Conservation (phyloP, 1,284 basidiomycete species). For the Trichosporon faecale region DNA sequence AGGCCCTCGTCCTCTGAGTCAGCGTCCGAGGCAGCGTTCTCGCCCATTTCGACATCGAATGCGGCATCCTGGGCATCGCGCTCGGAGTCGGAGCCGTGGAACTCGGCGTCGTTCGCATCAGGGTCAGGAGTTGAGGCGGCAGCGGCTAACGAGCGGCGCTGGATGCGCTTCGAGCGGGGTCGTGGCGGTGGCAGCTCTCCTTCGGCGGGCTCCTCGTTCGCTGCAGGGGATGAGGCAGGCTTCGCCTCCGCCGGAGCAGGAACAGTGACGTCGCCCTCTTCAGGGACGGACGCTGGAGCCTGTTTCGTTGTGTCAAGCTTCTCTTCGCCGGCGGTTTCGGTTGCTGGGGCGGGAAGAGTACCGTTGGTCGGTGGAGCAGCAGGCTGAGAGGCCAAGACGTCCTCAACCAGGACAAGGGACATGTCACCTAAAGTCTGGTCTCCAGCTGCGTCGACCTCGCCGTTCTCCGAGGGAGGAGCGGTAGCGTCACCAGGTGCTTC, state of each 20-base stretch:
- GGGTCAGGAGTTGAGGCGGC: slow-evolving; percentile 35
- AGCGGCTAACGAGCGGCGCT: slow-evolving; percentile 23
- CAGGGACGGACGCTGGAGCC: too few species aligned
- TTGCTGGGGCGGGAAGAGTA: background rate
- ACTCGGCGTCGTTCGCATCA: slow-evolving; percentile 50
- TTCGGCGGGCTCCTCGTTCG: background rate
- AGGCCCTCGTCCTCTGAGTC: slow-evolving; percentile 57
- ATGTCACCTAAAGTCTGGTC: background rate
- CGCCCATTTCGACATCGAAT: slow-evolving; percentile 51
- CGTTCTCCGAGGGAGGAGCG: background rate
- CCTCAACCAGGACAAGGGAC: background rate
- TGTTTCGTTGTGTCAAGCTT: too few species aligned
- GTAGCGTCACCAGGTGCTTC: background rate
- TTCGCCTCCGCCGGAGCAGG: background rate
- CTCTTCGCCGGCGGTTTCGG: too few species aligned
- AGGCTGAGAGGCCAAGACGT: background rate
- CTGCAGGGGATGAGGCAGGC: background rate
- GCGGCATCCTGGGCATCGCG: slow-evolving; percentile 45
- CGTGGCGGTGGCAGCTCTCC: slow-evolving; percentile 6
- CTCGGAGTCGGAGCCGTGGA: slow-evolving; percentile 30
- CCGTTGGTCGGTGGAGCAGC: background rate
- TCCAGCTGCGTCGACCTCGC: background rate
- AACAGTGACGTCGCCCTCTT: background rate
- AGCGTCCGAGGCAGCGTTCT: slow-evolving; percentile 48
- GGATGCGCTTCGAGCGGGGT: slow-evolving; percentile 28